Evolutionary conservation across 305 asterid species (phyloP).

Genomic region (Solanum hybrid): DNA sequence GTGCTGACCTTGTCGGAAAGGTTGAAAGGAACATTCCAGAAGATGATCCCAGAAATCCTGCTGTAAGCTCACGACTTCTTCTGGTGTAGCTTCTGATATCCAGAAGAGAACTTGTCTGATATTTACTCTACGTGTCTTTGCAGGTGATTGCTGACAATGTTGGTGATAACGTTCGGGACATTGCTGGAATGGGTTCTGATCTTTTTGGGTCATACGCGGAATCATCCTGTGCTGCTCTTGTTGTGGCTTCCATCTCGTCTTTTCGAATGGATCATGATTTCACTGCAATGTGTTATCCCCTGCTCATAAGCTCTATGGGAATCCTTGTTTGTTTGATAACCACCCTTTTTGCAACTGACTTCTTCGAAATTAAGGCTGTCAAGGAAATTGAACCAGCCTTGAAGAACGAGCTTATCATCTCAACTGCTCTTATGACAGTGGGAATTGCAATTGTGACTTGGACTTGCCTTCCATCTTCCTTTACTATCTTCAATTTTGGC

Average conservation of each 20-base stretch:
- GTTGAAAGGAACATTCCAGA: constrained; percentile 80
- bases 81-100: too few species aligned
- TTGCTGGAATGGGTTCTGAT: constrained; percentile 99
- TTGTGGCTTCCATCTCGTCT: constrained; percentile 81
- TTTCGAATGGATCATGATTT: constrained; percentile 71
- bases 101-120: too few species aligned
- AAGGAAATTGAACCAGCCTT: constrained; percentile 66
- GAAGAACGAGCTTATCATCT: constrained; percentile 64
- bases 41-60: constrained; percentile 86
- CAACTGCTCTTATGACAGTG: constrained; percentile 60
- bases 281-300: constrained; percentile 69
- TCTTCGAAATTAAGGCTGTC: constrained; percentile 60
- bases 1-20: constrained; percentile 87
- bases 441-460: constrained; percentile 57
- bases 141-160: constrained; percentile 96
- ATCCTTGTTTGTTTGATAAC: constrained; percentile 73
- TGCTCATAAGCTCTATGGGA: constrained; percentile 88
- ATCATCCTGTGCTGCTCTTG: constrained; percentile 84
- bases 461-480: constrained; percentile 59
- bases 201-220: constrained; percentile 93
- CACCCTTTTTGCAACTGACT: constrained; percentile 72
- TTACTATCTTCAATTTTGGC: constrained; percentile 71
- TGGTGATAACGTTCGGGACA: constrained; percentile 94
- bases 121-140: too few species aligned
- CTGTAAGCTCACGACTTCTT: too few species aligned